Evolutionary conservation across 2,329 filamentous ascomycete species (phyloP).

Genomic region (Colletotrichum coccodes): DNA sequence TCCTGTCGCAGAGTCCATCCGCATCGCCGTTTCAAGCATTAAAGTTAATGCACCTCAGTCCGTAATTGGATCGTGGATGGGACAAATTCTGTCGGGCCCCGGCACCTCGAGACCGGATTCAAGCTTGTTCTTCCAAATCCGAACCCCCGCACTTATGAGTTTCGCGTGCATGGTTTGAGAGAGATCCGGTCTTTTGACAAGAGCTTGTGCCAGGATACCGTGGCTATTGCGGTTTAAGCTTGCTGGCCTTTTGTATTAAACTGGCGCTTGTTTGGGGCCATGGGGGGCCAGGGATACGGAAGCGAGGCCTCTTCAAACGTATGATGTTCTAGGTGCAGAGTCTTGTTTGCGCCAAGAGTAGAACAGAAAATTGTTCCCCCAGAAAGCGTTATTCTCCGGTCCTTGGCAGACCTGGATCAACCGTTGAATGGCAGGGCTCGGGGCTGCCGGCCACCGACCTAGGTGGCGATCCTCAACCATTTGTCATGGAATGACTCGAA

Average conservation of each 20-base stretch:
- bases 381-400: slow-evolving; percentile 10
- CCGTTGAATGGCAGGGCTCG: background rate
- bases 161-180: slow-evolving; percentile 17
- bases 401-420: background rate
- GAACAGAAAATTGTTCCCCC: slow-evolving; percentile 22
- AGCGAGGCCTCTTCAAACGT: slow-evolving; percentile 21
- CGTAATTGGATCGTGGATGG: background rate
- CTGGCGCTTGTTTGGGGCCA: background rate
- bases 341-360: slow-evolving; percentile 20
- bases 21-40: slow-evolving; percentile 29
- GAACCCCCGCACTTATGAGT: slow-evolving; percentile 2
- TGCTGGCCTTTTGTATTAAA: background rate
- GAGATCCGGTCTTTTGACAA: slow-evolving; percentile 6
- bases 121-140: slow-evolving; percentile 15
- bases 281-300: background rate
- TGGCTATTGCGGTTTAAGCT: slow-evolving; percentile 12
- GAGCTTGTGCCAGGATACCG: slow-evolving; percentile 1
- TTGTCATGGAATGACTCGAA: slow-evolving; percentile 21
- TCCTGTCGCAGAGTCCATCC: slow-evolving; percentile 25
- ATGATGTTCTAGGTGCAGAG: slow-evolving; percentile 1
- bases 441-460: slow-evolving; percentile 5
- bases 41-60: slow-evolving; percentile 13
- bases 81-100: background rate
- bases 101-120: background rate
- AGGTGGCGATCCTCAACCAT: slow-evolving; percentile 1